A percentile compares a stretch with the other conserved stretches of the same genome.
phyloP scores from a whole-genome alignment of 441 rosid genomes.

The Flueggea neowawraea region DNA sequence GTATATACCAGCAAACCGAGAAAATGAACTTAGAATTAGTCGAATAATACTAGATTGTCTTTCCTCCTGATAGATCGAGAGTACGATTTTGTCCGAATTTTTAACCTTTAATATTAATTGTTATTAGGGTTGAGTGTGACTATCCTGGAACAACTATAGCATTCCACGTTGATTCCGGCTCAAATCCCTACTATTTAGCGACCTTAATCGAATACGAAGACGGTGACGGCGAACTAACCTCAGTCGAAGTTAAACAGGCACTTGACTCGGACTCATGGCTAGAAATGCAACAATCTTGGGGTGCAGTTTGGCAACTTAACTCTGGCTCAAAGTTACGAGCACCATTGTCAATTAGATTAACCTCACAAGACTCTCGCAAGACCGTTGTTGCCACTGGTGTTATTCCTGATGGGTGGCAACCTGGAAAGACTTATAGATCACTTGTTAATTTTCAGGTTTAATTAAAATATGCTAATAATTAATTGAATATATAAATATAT shows the following conservation, averaged over 20 bases:
- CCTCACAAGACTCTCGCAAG: constrained; percentile 31
- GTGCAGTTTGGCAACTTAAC: constrained; percentile 62
- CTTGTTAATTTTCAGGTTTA: constrained; percentile 28
- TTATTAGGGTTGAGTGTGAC: constrained; percentile 48
- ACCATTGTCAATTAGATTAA: constrained; percentile 53
- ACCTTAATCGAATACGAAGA: constrained; percentile 40
- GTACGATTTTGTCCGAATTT: neutral
- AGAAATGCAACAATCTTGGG: constrained; percentile 55
- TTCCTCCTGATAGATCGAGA: neutral
- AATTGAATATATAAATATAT: too few species aligned
- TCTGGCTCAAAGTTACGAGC: constrained; percentile 36
- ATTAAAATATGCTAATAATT: neutral
- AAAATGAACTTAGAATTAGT: too few species aligned
- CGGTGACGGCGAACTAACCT: constrained; percentile 52
- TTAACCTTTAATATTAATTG: neutral
- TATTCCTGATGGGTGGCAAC: constrained; percentile 59
- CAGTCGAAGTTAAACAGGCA: constrained; percentile 41
- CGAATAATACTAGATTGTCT: neutral
- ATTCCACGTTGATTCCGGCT: constrained; percentile 50
- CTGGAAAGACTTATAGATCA: constrained; percentile 51
- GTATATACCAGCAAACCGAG: too few species aligned
- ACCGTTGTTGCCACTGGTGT: constrained; percentile 38
- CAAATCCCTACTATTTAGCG: constrained; percentile 54
- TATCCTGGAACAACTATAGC: constrained; percentile 42
- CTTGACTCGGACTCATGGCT: constrained; percentile 35